Conservation (phyloP, 1,284 basidiomycete genomes). For the Apiotrichum porosum region DNA sequence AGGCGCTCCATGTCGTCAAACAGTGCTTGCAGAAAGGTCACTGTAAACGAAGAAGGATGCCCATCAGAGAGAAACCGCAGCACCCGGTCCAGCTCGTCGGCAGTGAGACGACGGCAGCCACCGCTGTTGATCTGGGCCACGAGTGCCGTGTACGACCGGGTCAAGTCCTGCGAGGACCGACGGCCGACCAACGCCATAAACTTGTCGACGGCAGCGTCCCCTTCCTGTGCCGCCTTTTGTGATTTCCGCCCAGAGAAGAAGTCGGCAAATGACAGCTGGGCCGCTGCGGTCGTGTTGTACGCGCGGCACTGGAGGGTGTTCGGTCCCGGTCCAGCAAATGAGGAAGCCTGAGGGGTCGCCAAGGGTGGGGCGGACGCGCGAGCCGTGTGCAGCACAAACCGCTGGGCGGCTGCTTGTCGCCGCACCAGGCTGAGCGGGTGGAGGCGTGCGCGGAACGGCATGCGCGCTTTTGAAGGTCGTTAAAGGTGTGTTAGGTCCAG, state of each 20-base stretch:
- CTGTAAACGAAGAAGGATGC: too few relatives aligned
- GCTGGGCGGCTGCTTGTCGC: constrained; percentile 10
- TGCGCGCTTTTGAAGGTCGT: constrained; percentile 3
- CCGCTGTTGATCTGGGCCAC: too few relatives aligned
- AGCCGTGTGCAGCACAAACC: background rate
- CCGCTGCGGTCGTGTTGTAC: background rate
- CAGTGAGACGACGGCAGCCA: background rate
- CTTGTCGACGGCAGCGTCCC: constrained; percentile 2
- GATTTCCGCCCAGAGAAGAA: background rate
- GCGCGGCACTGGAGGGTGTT: constrained; percentile 1
- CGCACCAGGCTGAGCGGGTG: constrained; percentile 16
- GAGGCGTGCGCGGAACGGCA: constrained; percentile 28
- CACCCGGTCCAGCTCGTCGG: background rate
- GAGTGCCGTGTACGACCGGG: too few relatives aligned
- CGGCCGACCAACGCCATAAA: background rate
- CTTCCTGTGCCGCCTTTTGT: background rate
- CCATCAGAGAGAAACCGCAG: background rate
- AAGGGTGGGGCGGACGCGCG: constrained; percentile 5
- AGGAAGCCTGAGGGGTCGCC: constrained; percentile 11
- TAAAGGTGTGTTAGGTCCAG: background rate
- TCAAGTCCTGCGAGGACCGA: background rate
- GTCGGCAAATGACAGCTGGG: background rate
- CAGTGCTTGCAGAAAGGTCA: constrained; percentile 15
- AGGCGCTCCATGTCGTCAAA: constrained; percentile 9
- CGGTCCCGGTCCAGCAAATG: constrained; percentile 1